Conservation (phyloP, 2,329 filamentous ascomycete species). For the Neopestalotiopsis sp. region DNA sequence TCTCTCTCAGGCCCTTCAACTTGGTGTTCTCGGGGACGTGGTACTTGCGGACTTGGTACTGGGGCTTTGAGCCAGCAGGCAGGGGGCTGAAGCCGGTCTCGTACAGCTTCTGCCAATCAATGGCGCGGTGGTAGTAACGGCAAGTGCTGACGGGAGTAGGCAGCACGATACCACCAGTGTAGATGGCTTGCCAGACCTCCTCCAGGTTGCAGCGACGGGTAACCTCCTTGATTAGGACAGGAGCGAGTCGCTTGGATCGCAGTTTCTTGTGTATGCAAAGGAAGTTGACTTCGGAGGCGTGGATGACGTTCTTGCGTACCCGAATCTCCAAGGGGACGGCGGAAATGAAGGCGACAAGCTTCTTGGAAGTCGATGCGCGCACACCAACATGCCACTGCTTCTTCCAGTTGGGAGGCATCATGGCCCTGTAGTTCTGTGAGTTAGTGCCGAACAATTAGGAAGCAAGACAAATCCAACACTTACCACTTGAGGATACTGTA, state of each 20-base stretch:
- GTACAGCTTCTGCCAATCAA: conserved; percentile 96
- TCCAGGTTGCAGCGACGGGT: conserved; percentile 88
- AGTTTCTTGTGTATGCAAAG: conserved; percentile 98
- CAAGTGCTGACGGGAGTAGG: conserved; percentile 92
- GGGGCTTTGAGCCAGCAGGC: conserved; percentile 81
- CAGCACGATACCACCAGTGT: conserved; percentile 89
- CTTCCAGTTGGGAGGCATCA: conserved; percentile 93
- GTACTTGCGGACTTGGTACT: conserved; percentile 86
- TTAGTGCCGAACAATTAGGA: no score
- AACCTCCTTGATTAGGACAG: conserved; percentile 96
- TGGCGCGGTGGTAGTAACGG: conserved; percentile 90
- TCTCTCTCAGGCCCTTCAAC: conserved; percentile 77
- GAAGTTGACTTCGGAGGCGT: conserved; percentile 95
- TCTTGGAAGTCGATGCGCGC: conserved; percentile 79
- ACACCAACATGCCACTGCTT: conserved; percentile 96
- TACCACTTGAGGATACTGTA: conserved; percentile 87
- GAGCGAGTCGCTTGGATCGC: conserved; percentile 87
- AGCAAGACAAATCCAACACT: conserved; percentile 32
- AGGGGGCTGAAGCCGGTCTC: conserved; percentile 93
- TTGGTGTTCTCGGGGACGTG: conserved; percentile 76
- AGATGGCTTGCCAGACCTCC: conserved; percentile 88
- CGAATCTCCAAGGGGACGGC: conserved; percentile 86
- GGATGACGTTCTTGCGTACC: conserved; percentile 76
- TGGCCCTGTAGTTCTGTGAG: conserved; percentile 73
- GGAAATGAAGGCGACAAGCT: conserved; percentile 90